Conservation (phyloP, 768 basidiomycete genomes). For the Crucibulum laeve region DNA sequence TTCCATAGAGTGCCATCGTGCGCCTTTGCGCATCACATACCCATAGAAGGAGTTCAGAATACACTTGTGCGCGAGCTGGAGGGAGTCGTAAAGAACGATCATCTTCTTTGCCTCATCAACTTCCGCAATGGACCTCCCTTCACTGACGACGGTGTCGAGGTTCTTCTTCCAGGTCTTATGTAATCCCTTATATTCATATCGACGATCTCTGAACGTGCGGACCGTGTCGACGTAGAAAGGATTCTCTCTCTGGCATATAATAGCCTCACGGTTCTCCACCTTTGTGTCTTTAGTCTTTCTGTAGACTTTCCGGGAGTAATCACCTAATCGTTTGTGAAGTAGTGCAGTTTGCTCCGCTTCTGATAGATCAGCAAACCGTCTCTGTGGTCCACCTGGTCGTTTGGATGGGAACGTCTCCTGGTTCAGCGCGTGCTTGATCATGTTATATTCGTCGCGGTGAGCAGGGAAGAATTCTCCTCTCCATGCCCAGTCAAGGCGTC, state of each 20-base stretch:
- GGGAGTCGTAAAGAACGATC: constrained; percentile 97
- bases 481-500: constrained; percentile 97
- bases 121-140: constrained; percentile 74
- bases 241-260: constrained; percentile 96
- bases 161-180: constrained; percentile 99
- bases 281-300: constrained; percentile 98
- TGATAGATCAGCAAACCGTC: constrained; percentile 81
- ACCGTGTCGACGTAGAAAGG: constrained; percentile 99
- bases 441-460: constrained; percentile 95
- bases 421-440: constrained; percentile 96
- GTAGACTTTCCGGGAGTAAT: constrained; percentile 98
- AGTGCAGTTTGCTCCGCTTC: constrained; percentile 86
- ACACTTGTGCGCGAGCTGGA: constrained; percentile 98
- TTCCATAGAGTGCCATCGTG: constrained; percentile 99
- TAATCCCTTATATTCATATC: constrained; percentile 98
- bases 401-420: constrained; percentile 90
- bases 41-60: constrained; percentile 99
- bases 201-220: constrained; percentile 91
- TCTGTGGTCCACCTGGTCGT: constrained; percentile 63
- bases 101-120: constrained; percentile 98
- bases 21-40: constrained; percentile 99
- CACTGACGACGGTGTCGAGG: constrained; percentile 68
- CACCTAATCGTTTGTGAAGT: constrained; percentile 93
- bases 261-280: constrained; percentile 88
- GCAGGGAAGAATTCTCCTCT: constrained; percentile 98